Evolutionary conservation across 2,329 filamentous ascomycete species (phyloP).

Genomic region (Aspergillus sp.): DNA sequence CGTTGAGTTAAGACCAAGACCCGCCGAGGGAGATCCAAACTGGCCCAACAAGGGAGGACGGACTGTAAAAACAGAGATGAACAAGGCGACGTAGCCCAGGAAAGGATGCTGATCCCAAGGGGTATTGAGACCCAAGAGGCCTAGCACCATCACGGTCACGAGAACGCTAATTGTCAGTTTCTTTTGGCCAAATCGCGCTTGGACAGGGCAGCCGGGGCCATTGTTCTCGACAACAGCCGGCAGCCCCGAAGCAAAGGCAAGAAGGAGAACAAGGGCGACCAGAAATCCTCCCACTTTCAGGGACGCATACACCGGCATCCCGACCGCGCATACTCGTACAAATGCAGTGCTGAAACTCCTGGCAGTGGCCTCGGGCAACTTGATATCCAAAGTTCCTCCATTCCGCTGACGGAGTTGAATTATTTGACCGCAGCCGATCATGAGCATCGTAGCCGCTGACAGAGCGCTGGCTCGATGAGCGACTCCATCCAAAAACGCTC

Average conservation of each 20-base stretch:
- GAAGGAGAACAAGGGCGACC: slow-evolving; percentile 43
- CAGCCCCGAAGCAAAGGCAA: slow-evolving; percentile 39
- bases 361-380: slow-evolving; percentile 11
- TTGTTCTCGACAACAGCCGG: slow-evolving; percentile 14
- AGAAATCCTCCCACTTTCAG: slow-evolving; percentile 46
- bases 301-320: slow-evolving; percentile 48
- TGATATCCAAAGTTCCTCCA: slow-evolving; percentile 4
- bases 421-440: slow-evolving; percentile 21
- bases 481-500: slow-evolving; percentile 11
- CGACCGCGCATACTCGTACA: slow-evolving; percentile 32
- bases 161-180: slow-evolving; percentile 18
- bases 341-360: slow-evolving; percentile 13
- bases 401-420: slow-evolving; percentile 9
- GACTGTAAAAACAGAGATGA: slow-evolving; percentile 38
- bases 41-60: slow-evolving; percentile 37
- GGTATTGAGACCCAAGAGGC: slow-evolving; percentile 21
- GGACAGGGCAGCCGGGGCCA: slow-evolving; percentile 5
- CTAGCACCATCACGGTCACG: slow-evolving; percentile 13
- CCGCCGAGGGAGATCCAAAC: slow-evolving; percentile 13
- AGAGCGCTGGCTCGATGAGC: slow-evolving; percentile 17
- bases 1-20: slow-evolving; percentile 12
- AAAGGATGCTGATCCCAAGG: slow-evolving; percentile 29
- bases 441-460: slow-evolving; percentile 22
- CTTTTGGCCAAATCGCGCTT: slow-evolving; percentile 19
- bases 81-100: slow-evolving; percentile 40